Base-by-base conservation (phyloP, 1,284 basidiomycete species). In the Clitocybe nebularis region DNA sequence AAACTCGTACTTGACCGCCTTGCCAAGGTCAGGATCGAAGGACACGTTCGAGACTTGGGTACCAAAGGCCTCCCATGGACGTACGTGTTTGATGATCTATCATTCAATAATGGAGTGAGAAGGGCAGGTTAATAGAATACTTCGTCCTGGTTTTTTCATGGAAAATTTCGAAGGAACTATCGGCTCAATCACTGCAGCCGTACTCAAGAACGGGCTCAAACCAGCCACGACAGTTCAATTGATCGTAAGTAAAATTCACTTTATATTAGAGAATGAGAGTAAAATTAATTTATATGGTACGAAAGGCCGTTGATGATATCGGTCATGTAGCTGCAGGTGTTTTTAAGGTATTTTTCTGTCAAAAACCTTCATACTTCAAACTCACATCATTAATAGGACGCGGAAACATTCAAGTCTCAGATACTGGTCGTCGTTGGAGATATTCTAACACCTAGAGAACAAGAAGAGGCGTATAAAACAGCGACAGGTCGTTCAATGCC, bases 121-220 rank as follows among this genome's bases (percentile, higher is more conserved):
- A 24, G 16, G 36, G 36, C 37, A 64, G 61, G 4, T 64, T 70
- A 30, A 36, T 36, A 53, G 51, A 14, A 53, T 53, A 24, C 20
- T 53, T 13, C 51, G 51, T 10, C 49, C 49, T 6, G 49, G 49
- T 3, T 53, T 51, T 13, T 54, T 54, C 41, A 69, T 72, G 67
- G 70, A 72, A 41, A 69, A 71, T 41, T 68, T 66, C 34, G 61
- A 67, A 11, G 63, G 66, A 0, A 50, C 54, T 1, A 59, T 69
- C 21, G 69, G 68, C 1, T 51, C 57, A 6, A 55, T 69, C 25
- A 61, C 64, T 3, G 54, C 55, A 7, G 57, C 57, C 14, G 60
- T 65, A 0, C 30, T 71, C 4, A 61, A 56, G 17, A 49, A 37
- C 20, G 67, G 66, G 1, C 44, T 70, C 9, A 57, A 66, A 44